Evolutionary conservation across 148 eudicot species (phyloP).

Genomic region (Chenopodium suecicum): DNA sequence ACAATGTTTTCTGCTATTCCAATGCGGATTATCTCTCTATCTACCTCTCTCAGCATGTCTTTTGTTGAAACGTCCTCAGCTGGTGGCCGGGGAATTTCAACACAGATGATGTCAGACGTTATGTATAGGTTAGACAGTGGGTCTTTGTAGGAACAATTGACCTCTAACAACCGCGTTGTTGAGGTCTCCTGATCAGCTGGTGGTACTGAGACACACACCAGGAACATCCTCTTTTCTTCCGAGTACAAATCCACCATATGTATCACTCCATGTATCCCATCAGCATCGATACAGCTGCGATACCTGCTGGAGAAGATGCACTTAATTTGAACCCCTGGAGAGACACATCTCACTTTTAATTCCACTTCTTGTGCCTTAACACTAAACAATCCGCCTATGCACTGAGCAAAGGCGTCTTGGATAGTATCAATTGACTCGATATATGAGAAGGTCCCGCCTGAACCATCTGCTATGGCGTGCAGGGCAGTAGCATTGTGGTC

Average conservation of each 20-base stretch:
- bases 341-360: background rate
- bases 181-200: conserved; percentile 1
- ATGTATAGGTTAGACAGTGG: conserved; percentile 23
- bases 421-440: conserved; percentile 40
- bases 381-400: conserved; percentile 49
- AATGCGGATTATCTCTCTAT: conserved; percentile 40
- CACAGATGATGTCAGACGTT: conserved; percentile 13
- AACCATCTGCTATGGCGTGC: conserved; percentile 40
- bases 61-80: conserved; percentile 16
- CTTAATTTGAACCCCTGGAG: conserved; percentile 14
- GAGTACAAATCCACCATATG: conserved; percentile 31
- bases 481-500: conserved; percentile 42
- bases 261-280: conserved; percentile 6
- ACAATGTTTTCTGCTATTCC: conserved; percentile 33
- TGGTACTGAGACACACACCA: conserved; percentile 31
- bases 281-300: conserved; percentile 7
- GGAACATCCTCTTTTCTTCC: conserved; percentile 40
- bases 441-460: conserved; percentile 49
- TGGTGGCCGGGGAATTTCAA: conserved; percentile 34
- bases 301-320: conserved; percentile 40
- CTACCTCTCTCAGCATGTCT: conserved; percentile 37
- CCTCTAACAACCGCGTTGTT: conserved; percentile 19
- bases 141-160: conserved; percentile 34
- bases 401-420: conserved; percentile 50
- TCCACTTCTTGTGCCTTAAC: conserved; percentile 39